Evolutionary conservation across 2,329 filamentous ascomycete genomes (phyloP), one percentile per base, ranked within the genome.

Genomic region (Nothopassalora personata): DNA sequence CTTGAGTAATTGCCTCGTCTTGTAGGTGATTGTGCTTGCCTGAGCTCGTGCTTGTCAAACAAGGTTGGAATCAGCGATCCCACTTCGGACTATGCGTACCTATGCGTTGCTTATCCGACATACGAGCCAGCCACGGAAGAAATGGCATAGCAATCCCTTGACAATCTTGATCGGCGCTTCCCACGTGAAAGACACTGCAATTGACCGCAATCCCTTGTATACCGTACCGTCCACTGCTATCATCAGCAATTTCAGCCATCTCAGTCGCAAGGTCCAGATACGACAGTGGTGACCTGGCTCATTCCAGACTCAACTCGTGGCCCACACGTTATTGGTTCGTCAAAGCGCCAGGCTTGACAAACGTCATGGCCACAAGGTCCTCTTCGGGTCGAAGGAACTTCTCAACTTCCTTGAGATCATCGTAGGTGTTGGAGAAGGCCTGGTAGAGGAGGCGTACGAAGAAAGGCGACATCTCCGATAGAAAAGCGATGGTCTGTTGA

Each of bases 181-280:
- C 39, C 39, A 18, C 2, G 15, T 1, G 18, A 3, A 18, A 3
- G 15, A 5, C 39, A 43, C 39, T 8, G 39, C 39, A 1, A 1
- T 43, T 43, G 11, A 74, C 72, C 8, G 64, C 58, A 11, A 70
- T 64, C 60, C 67, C 67, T 43, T 68, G 57, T 5, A 18, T 30
- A 43, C 56, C 57, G 30, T 51, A 62, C 33, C 23, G 18, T 7
- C 46, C 57, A 5, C 18, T 31, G 9, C 27, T 48, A 39, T 59
- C 59, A 33, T 57, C 47, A 0, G 73, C 77, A 5, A 74, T 74
- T 64, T 82, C 78, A 23, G 81, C 70, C 80, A 82, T 82, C 0
- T 65, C 79, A 1, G 75, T 78, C 1, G 77, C 72, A 15, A 81
- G 63, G 62, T 81, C 79, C 5, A 76, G 39, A 53, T 77, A 81